Conservation (phyloP, 176 grass and related monocot genomes). For the Oryza meridionalis region DNA sequence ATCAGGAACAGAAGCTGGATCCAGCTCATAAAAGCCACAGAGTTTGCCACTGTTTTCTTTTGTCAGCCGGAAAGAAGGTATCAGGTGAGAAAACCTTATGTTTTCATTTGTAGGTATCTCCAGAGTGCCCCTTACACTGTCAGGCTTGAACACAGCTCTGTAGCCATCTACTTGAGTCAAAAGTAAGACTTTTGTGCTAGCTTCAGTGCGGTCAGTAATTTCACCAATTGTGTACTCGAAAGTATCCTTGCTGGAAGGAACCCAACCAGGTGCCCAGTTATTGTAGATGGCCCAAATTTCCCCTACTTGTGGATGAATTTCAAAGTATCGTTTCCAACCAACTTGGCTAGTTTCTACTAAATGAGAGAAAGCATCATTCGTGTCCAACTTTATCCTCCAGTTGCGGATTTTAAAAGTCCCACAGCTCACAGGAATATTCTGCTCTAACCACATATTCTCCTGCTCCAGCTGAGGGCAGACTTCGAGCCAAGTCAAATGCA, state of each 20-base stretch:
- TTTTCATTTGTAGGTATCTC: slow-evolving; percentile 53
- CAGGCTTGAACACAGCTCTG: slow-evolving; percentile 55
- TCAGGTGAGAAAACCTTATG: slow-evolving; percentile 71
- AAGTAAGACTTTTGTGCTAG: slow-evolving; percentile 41
- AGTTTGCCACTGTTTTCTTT: slow-evolving; percentile 56
- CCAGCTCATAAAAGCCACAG: slow-evolving; percentile 69
- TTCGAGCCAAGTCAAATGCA: slow-evolving; percentile 76
- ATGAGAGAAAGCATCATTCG: slow-evolving; percentile 67
- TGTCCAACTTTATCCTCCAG: slow-evolving; percentile 26
- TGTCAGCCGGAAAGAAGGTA: slow-evolving; percentile 61
- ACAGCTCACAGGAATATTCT: slow-evolving; percentile 63
- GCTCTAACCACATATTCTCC: slow-evolving; percentile 57
- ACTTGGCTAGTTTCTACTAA: slow-evolving; percentile 36
- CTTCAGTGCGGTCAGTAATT: slow-evolving; percentile 48
- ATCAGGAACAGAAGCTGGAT: slow-evolving; percentile 69
- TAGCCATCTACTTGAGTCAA: slow-evolving; percentile 62
- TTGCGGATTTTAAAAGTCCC: slow-evolving; percentile 57
- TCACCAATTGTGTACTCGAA: slow-evolving; percentile 62
- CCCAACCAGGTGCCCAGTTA: slow-evolving; percentile 61
- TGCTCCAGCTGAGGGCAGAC: slow-evolving; percentile 36
- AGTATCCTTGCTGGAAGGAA: slow-evolving; percentile 42
- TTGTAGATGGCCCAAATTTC: slow-evolving; percentile 82
- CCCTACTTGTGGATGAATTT: slow-evolving; percentile 53
- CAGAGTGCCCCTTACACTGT: slow-evolving; percentile 32
- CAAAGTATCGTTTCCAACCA: slow-evolving; percentile 35